Evolutionary conservation across 768 basidiomycete species (phyloP).

Genomic region (Ramaria sp.): DNA sequence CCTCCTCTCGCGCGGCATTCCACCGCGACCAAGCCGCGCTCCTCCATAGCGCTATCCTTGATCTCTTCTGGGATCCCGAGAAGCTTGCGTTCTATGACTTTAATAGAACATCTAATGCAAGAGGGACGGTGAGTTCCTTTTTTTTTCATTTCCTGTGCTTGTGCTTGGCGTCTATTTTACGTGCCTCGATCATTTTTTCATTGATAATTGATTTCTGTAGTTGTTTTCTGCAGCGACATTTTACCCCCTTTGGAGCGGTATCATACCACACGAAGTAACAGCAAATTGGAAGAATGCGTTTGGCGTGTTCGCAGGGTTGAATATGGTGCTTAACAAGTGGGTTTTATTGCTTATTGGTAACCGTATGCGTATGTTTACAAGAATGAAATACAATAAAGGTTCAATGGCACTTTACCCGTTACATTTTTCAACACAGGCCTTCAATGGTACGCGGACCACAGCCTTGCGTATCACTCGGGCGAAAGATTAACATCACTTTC

Average conservation of each 20-base stretch:
- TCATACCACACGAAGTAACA: slow-evolving; percentile 64
- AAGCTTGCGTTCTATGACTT: slow-evolving; percentile 92
- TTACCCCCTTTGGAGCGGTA: slow-evolving; percentile 82
- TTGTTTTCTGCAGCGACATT: slow-evolving; percentile 62
- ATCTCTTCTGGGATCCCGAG: slow-evolving; percentile 73
- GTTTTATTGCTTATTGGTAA: background rate
- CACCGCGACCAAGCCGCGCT: slow-evolving; percentile 48
- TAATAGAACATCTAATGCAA: slow-evolving; percentile 56
- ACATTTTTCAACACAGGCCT: slow-evolving; percentile 70
- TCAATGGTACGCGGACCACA: slow-evolving; percentile 70
- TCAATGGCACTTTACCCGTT: slow-evolving; percentile 78
- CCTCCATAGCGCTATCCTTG: slow-evolving; percentile 62
- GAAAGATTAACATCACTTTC: no score
- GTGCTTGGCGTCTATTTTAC: no score
- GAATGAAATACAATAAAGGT: no score
- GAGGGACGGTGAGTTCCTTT: slow-evolving; percentile 36
- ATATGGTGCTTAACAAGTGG: slow-evolving; percentile 56
- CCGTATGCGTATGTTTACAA: background rate
- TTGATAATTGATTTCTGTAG: no score
- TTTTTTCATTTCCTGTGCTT: no score
- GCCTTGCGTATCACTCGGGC: no score
- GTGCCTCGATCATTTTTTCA: no score
- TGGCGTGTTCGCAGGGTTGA: slow-evolving; percentile 59
- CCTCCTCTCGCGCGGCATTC: slow-evolving; percentile 22
- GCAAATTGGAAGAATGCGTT: slow-evolving; percentile 49